These are phyloP conservation scores for Candida maltosa DNA, from an alignment of 805 yeast genomes.

Conservation along the genomic window DNA sequence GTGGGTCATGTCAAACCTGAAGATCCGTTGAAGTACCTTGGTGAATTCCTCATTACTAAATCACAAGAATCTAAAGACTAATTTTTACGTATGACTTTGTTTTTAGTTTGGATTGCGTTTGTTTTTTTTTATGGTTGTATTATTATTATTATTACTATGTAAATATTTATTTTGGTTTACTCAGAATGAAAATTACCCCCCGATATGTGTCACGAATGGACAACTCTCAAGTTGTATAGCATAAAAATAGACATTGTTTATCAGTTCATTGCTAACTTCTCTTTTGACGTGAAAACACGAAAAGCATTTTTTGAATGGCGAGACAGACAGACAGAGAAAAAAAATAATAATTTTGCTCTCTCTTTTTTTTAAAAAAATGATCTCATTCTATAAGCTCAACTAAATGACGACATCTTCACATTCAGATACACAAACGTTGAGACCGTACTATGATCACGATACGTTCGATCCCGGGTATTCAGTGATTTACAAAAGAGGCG, in stretches of 20 bases:
- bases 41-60: slow-evolving; percentile 46
- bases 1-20: slow-evolving; percentile 51
- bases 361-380: too few relatives aligned
- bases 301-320: too few relatives aligned
- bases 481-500: slow-evolving; percentile 57
- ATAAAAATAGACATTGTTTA: too few relatives aligned
- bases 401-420: slow-evolving; percentile 1
- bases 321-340: neutral
- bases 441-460: slow-evolving; percentile 74
- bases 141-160: too few relatives aligned
- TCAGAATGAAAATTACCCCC: too few relatives aligned
- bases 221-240: too few relatives aligned
- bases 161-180: too few relatives aligned
- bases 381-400: too few relatives aligned
- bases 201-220: too few relatives aligned
- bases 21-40: slow-evolving; percentile 52
- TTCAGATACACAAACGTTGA: slow-evolving; percentile 20
- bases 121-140: too few relatives aligned
- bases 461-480: slow-evolving; percentile 63
- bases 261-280: too few relatives aligned
- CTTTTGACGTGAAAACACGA: too few relatives aligned
- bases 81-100: neutral
- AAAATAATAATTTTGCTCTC: neutral
- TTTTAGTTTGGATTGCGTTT: neutral
- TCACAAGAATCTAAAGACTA: slow-evolving; percentile 11